Conservation (phyloP, 2,329 filamentous ascomycete species). For the Apiospora pterosperma region DNA sequence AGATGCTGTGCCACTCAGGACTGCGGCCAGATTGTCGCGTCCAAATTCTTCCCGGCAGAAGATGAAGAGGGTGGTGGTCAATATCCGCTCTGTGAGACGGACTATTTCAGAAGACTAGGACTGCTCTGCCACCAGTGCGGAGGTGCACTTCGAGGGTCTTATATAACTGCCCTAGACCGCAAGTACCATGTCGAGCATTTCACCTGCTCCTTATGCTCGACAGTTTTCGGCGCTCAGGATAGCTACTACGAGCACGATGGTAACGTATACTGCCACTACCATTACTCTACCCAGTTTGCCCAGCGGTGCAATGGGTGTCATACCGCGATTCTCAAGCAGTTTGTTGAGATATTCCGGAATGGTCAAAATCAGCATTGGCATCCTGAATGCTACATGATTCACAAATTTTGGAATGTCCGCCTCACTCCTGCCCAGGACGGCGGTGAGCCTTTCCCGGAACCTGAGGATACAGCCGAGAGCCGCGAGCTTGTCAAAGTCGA, state of each 20-base stretch:
- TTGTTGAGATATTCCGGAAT: constrained; percentile 97
- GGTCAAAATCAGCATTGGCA: constrained; percentile 99
- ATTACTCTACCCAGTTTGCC: constrained; percentile 96
- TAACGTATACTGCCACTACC: constrained; percentile 96
- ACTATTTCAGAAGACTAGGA: constrained; percentile 92
- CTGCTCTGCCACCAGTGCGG: constrained; percentile 90
- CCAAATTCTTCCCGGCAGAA: constrained; percentile 97
- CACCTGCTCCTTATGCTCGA: constrained; percentile 94
- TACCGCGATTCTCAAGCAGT: constrained; percentile 96
- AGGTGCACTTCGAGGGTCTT: constrained; percentile 88
- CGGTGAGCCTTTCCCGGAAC: constrained; percentile 39
- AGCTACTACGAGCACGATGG: constrained; percentile 98
- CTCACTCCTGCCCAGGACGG: constrained; percentile 61
- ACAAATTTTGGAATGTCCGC: constrained; percentile 99
- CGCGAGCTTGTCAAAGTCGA: constrained; percentile 75
- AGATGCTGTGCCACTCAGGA: constrained; percentile 55
- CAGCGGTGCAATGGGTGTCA: constrained; percentile 96
- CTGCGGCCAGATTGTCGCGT: constrained; percentile 93
- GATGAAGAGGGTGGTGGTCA: constrained; percentile 81
- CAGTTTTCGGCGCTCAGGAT: constrained; percentile 96
- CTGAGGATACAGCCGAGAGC: constrained; percentile 51
- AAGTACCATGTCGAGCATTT: constrained; percentile 99
- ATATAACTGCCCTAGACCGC: constrained; percentile 94
- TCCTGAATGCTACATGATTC: constrained; percentile 99
- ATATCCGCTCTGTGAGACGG: constrained; percentile 95